These are phyloP conservation scores for Recurvomyces mirabilis DNA, from an alignment of 495 filamentous ascomycete genomes.

Conservation along the genomic window DNA sequence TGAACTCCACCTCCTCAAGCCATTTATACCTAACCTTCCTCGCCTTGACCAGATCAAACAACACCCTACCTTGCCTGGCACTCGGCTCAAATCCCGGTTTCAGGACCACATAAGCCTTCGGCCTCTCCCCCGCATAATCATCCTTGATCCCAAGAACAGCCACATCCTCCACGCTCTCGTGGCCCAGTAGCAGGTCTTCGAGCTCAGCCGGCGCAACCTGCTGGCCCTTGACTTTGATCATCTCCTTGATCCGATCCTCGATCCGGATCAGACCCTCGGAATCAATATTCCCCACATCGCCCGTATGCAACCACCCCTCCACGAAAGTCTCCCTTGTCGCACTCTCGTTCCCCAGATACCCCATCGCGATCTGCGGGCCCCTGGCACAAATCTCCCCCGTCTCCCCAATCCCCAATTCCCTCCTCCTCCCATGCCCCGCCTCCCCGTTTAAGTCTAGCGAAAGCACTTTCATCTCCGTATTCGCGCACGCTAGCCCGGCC, in stretches of 20 bases:
- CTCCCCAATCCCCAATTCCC: conserved; percentile 7
- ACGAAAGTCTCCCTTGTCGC: conserved; percentile 25
- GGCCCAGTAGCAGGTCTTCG: conserved; percentile 63
- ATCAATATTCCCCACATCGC: conserved; percentile 34
- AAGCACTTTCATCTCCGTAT: conserved; percentile 39
- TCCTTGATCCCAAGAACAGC: conserved; percentile 60
- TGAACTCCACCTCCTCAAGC: conserved; percentile 60
- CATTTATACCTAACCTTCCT: conserved; percentile 65
- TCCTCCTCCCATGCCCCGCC: too few relatives aligned
- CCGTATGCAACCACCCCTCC: conserved; percentile 23
- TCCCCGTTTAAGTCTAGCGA: conserved; percentile 11
- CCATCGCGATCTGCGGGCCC: conserved; percentile 34
- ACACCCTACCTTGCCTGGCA: conserved; percentile 49
- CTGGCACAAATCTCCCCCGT: conserved; percentile 34
- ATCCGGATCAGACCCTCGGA: conserved; percentile 23
- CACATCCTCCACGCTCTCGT: conserved; percentile 57
- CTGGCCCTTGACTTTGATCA: conserved; percentile 23
- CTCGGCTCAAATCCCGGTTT: conserved; percentile 34
- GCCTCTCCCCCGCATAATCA: conserved; percentile 48
- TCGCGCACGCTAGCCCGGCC: conserved; percentile 46
- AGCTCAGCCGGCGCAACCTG: conserved; percentile 50
- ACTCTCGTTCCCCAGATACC: conserved; percentile 29
- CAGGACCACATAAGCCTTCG: conserved; percentile 60
- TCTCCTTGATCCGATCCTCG: conserved; percentile 26
- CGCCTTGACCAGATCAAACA: conserved; percentile 47